Evolutionary conservation across 768 basidiomycete species (phyloP).

Genomic region (Cubamyces sp.): DNA sequence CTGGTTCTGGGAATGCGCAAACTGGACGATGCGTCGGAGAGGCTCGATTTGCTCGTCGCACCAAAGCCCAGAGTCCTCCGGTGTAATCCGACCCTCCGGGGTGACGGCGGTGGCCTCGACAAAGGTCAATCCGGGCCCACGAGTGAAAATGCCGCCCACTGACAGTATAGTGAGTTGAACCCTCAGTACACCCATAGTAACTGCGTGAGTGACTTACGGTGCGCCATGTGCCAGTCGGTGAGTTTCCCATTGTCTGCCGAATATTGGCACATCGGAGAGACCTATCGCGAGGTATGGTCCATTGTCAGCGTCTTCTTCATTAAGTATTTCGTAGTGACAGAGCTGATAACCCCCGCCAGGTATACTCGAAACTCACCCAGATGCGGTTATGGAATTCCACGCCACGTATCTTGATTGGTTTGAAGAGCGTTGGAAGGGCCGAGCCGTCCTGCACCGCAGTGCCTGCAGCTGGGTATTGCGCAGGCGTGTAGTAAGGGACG

Average conservation of each 20-base stretch:
- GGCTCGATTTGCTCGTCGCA: conserved; percentile 56
- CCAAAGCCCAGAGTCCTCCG: conserved; percentile 66
- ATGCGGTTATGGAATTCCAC: conserved; percentile 37
- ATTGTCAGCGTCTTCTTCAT: no score
- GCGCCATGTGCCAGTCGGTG: conserved; percentile 61
- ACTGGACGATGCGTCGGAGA: conserved; percentile 59
- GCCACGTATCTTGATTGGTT: conserved; percentile 50
- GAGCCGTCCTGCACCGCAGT: conserved; percentile 40
- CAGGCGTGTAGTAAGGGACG: conserved; percentile 51
- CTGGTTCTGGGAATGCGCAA: conserved; percentile 70
- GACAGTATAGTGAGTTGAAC: no score
- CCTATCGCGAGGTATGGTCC: conserved; percentile 26
- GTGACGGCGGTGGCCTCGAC: conserved; percentile 71
- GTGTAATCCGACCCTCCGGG: conserved; percentile 63
- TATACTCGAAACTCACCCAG: conserved; percentile 22
- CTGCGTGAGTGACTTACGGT: conserved; percentile 32
- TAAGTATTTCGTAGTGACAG: background rate
- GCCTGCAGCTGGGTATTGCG: conserved; percentile 48
- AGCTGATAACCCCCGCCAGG: background rate
- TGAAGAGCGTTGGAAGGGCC: conserved; percentile 49
- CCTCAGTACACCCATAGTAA: background rate
- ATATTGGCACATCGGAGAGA: conserved; percentile 65
- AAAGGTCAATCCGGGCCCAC: conserved; percentile 59
- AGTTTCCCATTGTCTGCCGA: conserved; percentile 56
- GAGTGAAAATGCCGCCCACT: conserved; percentile 58